Conservation (phyloP, 2,329 filamentous ascomycete genomes). For the Dothideomycetidae sp. region DNA sequence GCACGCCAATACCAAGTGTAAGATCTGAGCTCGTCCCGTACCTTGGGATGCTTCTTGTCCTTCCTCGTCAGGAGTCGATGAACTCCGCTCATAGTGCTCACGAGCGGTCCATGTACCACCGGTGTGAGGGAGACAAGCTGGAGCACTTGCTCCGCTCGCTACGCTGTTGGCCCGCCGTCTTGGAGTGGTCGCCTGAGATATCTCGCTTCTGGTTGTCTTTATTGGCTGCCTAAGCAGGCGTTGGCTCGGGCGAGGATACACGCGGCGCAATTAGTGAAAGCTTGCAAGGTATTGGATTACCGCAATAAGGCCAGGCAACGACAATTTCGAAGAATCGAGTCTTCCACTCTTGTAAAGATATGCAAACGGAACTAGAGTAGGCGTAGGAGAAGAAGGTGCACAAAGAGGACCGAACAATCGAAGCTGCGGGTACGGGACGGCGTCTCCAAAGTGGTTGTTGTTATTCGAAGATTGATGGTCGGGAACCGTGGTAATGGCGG, state of each 20-base stretch:
- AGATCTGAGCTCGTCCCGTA: constrained; percentile 1
- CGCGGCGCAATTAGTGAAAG: too few species aligned
- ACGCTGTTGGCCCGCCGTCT: too few species aligned
- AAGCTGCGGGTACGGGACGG: background rate
- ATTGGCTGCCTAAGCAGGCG: too few species aligned
- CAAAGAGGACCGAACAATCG: background rate
- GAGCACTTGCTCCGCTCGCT: background rate
- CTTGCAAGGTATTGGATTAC: too few species aligned
- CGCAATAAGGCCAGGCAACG: too few species aligned
- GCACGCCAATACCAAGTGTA: background rate
- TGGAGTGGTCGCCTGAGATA: too few species aligned
- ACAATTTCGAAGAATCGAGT: too few species aligned
- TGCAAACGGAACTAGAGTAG: too few species aligned
- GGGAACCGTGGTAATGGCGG: background rate
- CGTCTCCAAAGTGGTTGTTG: background rate
- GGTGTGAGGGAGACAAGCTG: background rate
- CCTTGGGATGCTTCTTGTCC: constrained; percentile 36
- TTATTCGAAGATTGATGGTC: background rate
- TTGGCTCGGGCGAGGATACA: too few species aligned
- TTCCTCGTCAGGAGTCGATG: constrained; percentile 57
- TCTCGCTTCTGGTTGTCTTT: too few species aligned
- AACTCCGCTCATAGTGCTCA: constrained; percentile 32
- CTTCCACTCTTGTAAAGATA: too few species aligned
- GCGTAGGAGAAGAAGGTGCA: background rate
- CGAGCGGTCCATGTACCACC: constrained; percentile 7